These are phyloP conservation scores for Tulasnella sp. DNA, from an alignment of 768 basidiomycete species.

Conservation along the genomic window DNA sequence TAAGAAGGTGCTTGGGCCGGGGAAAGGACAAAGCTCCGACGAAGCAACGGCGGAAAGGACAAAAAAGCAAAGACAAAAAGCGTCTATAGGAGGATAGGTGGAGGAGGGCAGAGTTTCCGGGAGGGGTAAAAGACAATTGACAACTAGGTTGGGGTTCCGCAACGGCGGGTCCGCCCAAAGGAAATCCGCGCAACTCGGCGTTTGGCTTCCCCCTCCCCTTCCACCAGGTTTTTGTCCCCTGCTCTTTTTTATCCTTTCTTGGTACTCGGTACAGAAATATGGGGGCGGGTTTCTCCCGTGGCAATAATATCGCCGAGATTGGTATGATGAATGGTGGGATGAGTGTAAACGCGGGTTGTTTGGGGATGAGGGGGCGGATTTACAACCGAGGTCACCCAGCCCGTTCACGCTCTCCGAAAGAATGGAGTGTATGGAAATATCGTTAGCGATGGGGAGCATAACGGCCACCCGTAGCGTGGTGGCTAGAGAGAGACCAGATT, in stretches of 20 bases:
- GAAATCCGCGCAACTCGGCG: not conserved
- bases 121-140: not conserved
- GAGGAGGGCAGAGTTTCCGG: not conserved
- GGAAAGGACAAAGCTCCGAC: not conserved
- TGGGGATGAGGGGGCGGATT: not conserved
- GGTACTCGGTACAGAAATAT: not conserved
- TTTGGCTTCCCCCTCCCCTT: not conserved
- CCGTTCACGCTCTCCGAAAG: not conserved
- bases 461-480: not conserved
- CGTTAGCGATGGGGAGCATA: not conserved
- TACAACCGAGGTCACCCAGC: not conserved
- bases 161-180: slow-evolving; percentile 9
- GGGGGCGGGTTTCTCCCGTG: not conserved
- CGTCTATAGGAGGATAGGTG: not conserved
- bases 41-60: not conserved
- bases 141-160: not conserved
- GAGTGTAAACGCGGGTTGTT: not conserved
- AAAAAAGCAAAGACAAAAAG: slow-evolving; percentile 5
- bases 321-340: not conserved
- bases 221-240: not conserved
- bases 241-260: not conserved
- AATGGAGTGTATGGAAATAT: not conserved
- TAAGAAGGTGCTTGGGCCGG: not conserved
- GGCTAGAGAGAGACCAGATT: not conserved
- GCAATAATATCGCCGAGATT: not conserved